Base-by-base conservation (phyloP, 129 eudicot species). In the Helichrysum umbraculigerum region DNA sequence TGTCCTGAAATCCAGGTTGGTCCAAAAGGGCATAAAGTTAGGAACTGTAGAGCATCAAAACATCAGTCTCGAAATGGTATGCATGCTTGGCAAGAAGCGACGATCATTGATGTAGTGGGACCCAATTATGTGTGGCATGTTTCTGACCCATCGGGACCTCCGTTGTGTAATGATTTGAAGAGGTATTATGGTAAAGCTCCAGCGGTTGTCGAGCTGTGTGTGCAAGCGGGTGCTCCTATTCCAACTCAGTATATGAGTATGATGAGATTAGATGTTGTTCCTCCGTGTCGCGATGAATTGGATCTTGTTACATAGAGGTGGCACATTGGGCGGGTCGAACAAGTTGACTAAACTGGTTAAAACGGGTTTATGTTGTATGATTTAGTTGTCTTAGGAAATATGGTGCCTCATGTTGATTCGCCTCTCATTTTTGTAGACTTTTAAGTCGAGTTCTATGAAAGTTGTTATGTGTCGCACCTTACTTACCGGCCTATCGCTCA, bases 51-150 rank as follows among this genome's bases (percentile, higher is more conserved):
- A 79, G 93, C 90, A 15, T 83, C 90, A 2, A 88, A 88, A 73
- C 93, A 88, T 59, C 93, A 88, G 71, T 75, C 86, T 22, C 77
- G 93, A 16, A 86, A 86, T 54, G 93, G 90, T 15, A 72, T 88
- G 86, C 93, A 88, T 8, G 93, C 93, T 3, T 88, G 93, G 93
- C 93, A 88, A 77, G 93, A 88, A 73, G 90, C 93, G 59, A 88
- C 88, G 0, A 59, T 88, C n/a, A 76, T 76, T 83, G 93, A 86
- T 84, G 52, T 88, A 78, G 86, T 86, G 68, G 90, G 93, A 34
- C 93, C 88, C 30, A 85, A 88, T 52, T 88, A 88, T 30, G 93
- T 85, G 28, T 88, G 90, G 93, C 93, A 88, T 78, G 93, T 88
- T 54, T 67, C 59, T 0, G 88, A 88, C 61, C 52, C 74, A 25